Evolutionary conservation across 495 filamentous ascomycete species (phyloP), one percentile per base, ranked within the genome.

Genomic region (Xylaria intraflava): DNA sequence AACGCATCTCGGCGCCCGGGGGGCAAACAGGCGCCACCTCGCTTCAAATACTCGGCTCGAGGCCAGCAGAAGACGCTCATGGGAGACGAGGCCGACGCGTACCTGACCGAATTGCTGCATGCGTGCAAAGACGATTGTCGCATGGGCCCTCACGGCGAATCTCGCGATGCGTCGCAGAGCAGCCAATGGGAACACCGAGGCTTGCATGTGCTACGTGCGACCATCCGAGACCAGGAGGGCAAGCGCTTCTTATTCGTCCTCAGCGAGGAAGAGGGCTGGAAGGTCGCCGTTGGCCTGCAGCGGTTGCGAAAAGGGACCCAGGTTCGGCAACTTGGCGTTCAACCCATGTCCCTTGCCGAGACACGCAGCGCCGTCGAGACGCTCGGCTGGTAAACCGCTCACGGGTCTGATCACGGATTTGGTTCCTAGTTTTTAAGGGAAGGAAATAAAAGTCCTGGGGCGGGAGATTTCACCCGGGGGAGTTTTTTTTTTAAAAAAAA

Each of bases 211-310:
- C 71, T 98, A 27, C 81, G 93, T 41, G 90, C 89, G 9, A 88
- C 77, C 17, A 76, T 95, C 33, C 77, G 90, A 24, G 93, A 97
- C 65, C 82, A 87, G 47, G 89, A 96, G 49, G 86, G 84, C 24
- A 87, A 86, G 64, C 77, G 82, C 39, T 95, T 87, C 61, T 76
- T 96, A 45, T 96, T 96, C 63, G 75, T 97, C 2, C 63, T 96
- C 16, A 75, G 79, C 24, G 85, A 92, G 62, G 81, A 84, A 30
- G 91, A 98, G 66, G 87, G 83, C 14, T 96, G 93, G 93, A 98
- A 98, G 72, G 83, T 98, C 29, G 84, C 86, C 1, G 77, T 87
- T 20, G 90, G 90, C 9, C 68, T 98, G 53, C 82, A 89, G 67
- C 76, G 81, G 20, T 72, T 98, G 46, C 72, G 86, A 38, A 75